These are phyloP conservation scores for Suhomyces yuchorum DNA, from an alignment of 1,139 yeast species.

Conservation along the genomic window DNA sequence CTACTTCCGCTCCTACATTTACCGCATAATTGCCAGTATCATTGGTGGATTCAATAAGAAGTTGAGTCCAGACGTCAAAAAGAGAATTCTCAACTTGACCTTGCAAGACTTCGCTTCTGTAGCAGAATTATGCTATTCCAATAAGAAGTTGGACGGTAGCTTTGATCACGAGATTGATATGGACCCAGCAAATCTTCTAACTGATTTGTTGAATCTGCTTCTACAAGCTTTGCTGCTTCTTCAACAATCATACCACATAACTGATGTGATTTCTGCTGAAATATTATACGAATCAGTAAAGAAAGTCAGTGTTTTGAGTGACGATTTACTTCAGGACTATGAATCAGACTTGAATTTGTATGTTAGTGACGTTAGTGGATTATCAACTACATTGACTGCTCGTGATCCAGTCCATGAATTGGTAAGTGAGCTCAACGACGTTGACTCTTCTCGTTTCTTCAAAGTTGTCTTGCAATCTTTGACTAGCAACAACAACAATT, in stretches of 20 bases:
- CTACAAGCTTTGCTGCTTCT: constrained; percentile 29
- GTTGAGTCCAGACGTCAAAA: constrained; percentile 25
- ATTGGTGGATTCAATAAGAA: constrained; percentile 38
- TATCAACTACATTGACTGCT: constrained; percentile 48
- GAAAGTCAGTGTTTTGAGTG: constrained; percentile 5
- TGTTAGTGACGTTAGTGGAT: constrained; percentile 73
- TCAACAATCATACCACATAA: constrained; percentile 30
- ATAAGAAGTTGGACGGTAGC: constrained; percentile 13
- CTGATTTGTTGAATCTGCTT: constrained; percentile 23
- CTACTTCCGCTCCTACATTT: constrained; percentile 30
- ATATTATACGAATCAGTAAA: constrained; percentile 1
- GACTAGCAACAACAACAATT: constrained; percentile 15
- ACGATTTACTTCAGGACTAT: constrained; percentile 29
- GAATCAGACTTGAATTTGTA: constrained; percentile 63
- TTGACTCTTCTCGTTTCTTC: constrained; percentile 37
- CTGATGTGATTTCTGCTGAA: constrained; percentile 1
- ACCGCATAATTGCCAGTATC: constrained; percentile 31
- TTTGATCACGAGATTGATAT: constrained; percentile 16
- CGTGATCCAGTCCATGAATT: constrained; percentile 59
- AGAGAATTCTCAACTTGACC: constrained; percentile 18
- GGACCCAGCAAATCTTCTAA: constrained; percentile 20
- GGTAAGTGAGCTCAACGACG: constrained; percentile 44
- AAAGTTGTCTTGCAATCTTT: constrained; percentile 12
- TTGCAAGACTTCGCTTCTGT: constrained; percentile 25
- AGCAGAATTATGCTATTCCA: constrained; percentile 12